Evolutionary conservation across 2,329 filamentous ascomycete genomes (phyloP).

Genomic region (Fusarium falciforme): DNA sequence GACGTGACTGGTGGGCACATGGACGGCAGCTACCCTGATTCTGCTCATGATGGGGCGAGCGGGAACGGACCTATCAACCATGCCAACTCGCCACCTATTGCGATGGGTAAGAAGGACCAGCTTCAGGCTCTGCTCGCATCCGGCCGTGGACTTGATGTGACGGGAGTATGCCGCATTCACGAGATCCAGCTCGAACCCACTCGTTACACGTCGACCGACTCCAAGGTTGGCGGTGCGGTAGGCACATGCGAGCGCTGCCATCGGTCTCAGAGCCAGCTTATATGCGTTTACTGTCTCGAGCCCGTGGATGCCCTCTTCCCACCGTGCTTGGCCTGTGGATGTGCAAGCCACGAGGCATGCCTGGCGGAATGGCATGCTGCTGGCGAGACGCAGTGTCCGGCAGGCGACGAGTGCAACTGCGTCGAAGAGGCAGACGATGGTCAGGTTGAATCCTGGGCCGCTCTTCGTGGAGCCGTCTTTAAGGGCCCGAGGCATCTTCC

Average conservation of each 20-base stretch:
- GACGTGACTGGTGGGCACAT: constrained; percentile 47
- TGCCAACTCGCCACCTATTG: constrained; percentile 61
- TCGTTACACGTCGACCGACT: constrained; percentile 56
- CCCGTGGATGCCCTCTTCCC: constrained; percentile 70
- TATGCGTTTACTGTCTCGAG: constrained; percentile 72
- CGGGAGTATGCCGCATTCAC: constrained; percentile 71
- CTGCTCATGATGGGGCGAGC: constrained; percentile 53
- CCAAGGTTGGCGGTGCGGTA: constrained; percentile 59
- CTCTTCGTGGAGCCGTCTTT: constrained; percentile 53
- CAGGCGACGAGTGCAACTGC: constrained; percentile 74
- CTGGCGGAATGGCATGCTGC: constrained; percentile 68
- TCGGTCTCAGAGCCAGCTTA: constrained; percentile 65
- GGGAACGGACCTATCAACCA: constrained; percentile 51
- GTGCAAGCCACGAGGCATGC: constrained; percentile 69
- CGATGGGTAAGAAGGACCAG: constrained; percentile 67
- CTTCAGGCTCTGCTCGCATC: constrained; percentile 62
- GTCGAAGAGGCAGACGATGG: constrained; percentile 66
- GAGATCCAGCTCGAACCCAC: constrained; percentile 72
- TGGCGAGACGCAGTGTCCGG: constrained; percentile 68
- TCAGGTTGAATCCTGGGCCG: constrained; percentile 71
- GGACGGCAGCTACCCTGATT: constrained; percentile 50
- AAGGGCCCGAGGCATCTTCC: constrained; percentile 44
- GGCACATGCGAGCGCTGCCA: constrained; percentile 65
- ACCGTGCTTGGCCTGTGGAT: constrained; percentile 72
- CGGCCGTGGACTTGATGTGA: constrained; percentile 70